Evolutionary conservation across 176 grass and related monocot genomes (phyloP).

Genomic region (Ensete ventricosum): DNA sequence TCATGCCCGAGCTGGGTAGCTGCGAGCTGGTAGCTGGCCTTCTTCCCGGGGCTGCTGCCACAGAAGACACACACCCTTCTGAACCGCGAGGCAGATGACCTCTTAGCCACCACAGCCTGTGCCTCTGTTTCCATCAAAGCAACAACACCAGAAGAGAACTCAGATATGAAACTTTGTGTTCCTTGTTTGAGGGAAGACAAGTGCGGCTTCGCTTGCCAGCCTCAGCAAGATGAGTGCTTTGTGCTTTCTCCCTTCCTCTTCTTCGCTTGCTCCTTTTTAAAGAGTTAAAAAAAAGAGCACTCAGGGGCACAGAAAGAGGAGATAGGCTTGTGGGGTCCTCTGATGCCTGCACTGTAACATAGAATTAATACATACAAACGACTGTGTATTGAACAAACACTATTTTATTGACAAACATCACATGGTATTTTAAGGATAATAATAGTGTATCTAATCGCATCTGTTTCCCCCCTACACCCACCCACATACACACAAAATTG

Average conservation of each 20-base stretch:
- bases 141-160: no score
- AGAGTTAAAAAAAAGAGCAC: not conserved
- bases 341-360: no score
- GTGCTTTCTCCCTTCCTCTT: not conserved
- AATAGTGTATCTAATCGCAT: no score
- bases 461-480: no score
- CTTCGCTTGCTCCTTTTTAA: not conserved
- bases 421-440: no score
- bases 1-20: constrained; percentile 1
- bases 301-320: not conserved
- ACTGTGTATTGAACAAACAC: no score
- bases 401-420: no score
- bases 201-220: no score
- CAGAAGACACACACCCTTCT: not conserved
- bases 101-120: not conserved
- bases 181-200: no score
- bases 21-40: not conserved
- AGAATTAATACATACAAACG: no score
- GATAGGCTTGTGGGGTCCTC: not conserved
- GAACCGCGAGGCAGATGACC: not conserved
- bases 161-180: no score
- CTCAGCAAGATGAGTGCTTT: not conserved
- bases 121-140: not conserved
- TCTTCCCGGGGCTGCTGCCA: constrained; percentile 2
- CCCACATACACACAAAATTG: no score